Conservation (phyloP, 345 rosid species). For the Hypericum androsaemum region DNA sequence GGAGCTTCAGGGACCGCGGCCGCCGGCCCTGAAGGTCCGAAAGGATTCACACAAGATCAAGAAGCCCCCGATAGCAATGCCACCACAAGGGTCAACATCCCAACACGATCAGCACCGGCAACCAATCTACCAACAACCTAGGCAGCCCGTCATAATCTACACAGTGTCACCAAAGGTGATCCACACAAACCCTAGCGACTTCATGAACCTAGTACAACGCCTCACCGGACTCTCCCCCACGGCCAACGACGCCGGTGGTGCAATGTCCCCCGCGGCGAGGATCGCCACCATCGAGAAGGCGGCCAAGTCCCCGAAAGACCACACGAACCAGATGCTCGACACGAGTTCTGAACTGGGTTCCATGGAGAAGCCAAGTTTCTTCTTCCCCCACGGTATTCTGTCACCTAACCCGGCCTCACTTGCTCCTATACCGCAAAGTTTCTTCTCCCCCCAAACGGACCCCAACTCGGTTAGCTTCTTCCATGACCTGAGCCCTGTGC, state of each 20-base stretch:
- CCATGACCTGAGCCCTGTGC: conserved; percentile 47
- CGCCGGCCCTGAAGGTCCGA: conserved; percentile 53
- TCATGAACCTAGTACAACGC: conserved; percentile 85
- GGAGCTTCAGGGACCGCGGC: conserved; percentile 80
- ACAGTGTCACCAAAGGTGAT: conserved; percentile 77
- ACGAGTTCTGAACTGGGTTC: too few relatives aligned
- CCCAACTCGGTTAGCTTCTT: conserved; percentile 39
- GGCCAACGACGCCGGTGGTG: conserved; percentile 17
- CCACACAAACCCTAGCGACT: conserved; percentile 70
- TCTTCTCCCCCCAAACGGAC: conserved; percentile 53
- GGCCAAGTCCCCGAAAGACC: conserved; percentile 28
- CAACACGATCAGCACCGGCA: conserved; percentile 16
- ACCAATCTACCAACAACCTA: conserved; percentile 20
- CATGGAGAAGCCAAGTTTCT: conserved; percentile 29
- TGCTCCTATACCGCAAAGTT: conserved; percentile 47
- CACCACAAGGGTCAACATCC: background rate
- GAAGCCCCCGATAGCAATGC: conserved; percentile 50
- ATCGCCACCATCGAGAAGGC: conserved; percentile 52
- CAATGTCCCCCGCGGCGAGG: conserved; percentile 71
- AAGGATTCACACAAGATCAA: conserved; percentile 77
- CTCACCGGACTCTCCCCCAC: conserved; percentile 46
- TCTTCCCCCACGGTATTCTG: conserved; percentile 45
- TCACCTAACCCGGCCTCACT: conserved; percentile 68
- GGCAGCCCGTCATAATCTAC: conserved; percentile 74
- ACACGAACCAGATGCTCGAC: background rate